Evolutionary conservation across 2,329 filamentous ascomycete species (phyloP).

Genomic region (Fusarium sp.): DNA sequence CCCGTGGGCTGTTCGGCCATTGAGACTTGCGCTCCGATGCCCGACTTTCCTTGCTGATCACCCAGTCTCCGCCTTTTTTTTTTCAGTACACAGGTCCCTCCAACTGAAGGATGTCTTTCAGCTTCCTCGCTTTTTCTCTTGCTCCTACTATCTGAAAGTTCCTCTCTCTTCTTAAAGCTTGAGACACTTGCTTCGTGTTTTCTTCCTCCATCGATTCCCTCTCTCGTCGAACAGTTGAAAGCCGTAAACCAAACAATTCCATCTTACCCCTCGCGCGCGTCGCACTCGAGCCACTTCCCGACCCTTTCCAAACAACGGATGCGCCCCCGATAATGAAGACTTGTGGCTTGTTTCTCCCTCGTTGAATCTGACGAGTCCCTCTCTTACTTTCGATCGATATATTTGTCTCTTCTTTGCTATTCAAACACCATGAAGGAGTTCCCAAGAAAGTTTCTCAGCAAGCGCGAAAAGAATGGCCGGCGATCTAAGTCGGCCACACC

Average conservation of each 20-base stretch:
- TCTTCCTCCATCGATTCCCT: not conserved
- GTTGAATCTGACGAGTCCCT: constrained; percentile 43
- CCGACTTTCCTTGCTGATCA: constrained; percentile 5
- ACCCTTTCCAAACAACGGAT: constrained; percentile 29
- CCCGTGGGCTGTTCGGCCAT: constrained; percentile 26
- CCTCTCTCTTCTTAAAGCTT: not conserved
- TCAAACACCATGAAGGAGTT: constrained; percentile 60
- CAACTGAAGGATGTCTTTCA: constrained; percentile 11
- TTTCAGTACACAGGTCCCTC: constrained; percentile 24
- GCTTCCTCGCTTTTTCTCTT: constrained; percentile 9
- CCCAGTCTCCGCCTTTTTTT: constrained; percentile 30
- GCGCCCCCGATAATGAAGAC: constrained; percentile 44
- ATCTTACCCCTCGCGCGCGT: constrained; percentile 14
- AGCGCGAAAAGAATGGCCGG: constrained; percentile 70
- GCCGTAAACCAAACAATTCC: not conserved
- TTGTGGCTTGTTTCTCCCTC: constrained; percentile 43
- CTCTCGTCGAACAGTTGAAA: not conserved
- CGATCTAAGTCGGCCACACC: constrained; percentile 65
- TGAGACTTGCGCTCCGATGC: constrained; percentile 18
- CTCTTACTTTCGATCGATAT: constrained; percentile 5
- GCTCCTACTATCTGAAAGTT: not conserved
- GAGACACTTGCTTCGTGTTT: not conserved
- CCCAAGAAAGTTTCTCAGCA: constrained; percentile 72
- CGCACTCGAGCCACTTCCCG: constrained; percentile 30
- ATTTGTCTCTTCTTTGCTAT: not conserved